Base-by-base conservation (phyloP, 495 filamentous ascomycete species). In the Penicillium coprophilum region DNA sequence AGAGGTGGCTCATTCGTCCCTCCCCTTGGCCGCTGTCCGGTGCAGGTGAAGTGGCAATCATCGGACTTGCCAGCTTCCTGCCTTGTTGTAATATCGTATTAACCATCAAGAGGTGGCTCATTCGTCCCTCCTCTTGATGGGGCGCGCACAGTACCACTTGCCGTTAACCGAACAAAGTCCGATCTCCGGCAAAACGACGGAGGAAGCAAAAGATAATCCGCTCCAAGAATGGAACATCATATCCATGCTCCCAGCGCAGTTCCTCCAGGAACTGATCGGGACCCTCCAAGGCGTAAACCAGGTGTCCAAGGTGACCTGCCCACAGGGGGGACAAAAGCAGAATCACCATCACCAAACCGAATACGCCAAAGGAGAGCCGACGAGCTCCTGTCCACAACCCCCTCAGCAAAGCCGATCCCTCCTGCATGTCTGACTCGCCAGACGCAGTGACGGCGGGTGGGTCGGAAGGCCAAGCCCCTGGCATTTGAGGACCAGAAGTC, bases 61-160 rank as follows among this genome's bases (percentile, higher is more conserved):
- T 50, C 47, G 47, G 19, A 50, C 47, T 34, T 17, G 47, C 47
- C 19, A 38, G 6, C 47, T 50, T 50, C 6, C 20, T 50, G 31
- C 48, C 19, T 50, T 50, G 48, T 7, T 28, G 15, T 30, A 30
- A 9, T 15, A 19, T 34, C 32, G 6, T 34, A 7, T n/a, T 38
- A 6, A 7, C 4, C 27, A 46, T 36, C 47, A 17, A 50, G 47
- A 28, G 32, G 47, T n/a, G 47, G 47, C 47, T 15, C 47, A 50
- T 39, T 39, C 47, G 48, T 40, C 48, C 34, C 48, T 50, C 48
- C 48, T 15, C 45, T 47, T 19, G 45, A 31, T 47, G 27, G 10
- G n/a, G 10, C 28, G 44, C 21, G 12, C 11, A 31, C 13, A 27
- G 13, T 10, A 50, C 3, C 46, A 19, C 27, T 6, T 50, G 19